Evolutionary conservation across 192 early-diverging fungal genomes (phyloP).

Genomic region (Coemansia sp.): DNA sequence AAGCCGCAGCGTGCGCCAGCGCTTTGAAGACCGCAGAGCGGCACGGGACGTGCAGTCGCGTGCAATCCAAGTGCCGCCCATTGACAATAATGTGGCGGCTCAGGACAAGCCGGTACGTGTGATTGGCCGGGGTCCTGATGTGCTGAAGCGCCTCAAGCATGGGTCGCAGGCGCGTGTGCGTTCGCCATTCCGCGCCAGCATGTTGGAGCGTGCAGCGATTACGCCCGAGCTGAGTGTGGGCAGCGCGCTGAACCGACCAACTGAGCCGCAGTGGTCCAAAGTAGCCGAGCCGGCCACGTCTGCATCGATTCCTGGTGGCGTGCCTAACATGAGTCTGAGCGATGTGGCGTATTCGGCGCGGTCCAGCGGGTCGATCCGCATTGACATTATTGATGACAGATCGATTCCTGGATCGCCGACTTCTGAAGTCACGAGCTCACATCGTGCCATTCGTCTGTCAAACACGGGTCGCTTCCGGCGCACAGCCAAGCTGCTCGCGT

Average conservation of each 20-base stretch:
- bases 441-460: conserved; percentile 12
- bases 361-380: conserved; percentile 29
- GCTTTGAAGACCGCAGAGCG: conserved; percentile 2
- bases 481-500: conserved; percentile 35
- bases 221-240: conserved; percentile 2
- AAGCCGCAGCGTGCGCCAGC: conserved; percentile 13
- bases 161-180: conserved; percentile 34
- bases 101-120: background rate
- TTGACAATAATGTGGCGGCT: background rate
- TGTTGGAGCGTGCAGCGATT: conserved; percentile 25
- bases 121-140: conserved; percentile 6
- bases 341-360: conserved; percentile 37
- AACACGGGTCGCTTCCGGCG: conserved; percentile 42
- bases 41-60: background rate
- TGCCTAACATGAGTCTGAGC: conserved; percentile 18
- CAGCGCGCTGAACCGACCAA: background rate
- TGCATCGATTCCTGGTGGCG: conserved; percentile 9
- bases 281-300: conserved; percentile 19
- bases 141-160: conserved; percentile 25
- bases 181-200: conserved; percentile 27
- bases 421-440: background rate
- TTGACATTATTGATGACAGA: conserved; percentile 38
- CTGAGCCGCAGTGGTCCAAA: conserved; percentile 13
- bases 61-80: background rate
- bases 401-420: conserved; percentile 8